Base-by-base conservation (phyloP, 1,139 yeast genomes). In the Nakaseomyces uthaithaninus region DNA sequence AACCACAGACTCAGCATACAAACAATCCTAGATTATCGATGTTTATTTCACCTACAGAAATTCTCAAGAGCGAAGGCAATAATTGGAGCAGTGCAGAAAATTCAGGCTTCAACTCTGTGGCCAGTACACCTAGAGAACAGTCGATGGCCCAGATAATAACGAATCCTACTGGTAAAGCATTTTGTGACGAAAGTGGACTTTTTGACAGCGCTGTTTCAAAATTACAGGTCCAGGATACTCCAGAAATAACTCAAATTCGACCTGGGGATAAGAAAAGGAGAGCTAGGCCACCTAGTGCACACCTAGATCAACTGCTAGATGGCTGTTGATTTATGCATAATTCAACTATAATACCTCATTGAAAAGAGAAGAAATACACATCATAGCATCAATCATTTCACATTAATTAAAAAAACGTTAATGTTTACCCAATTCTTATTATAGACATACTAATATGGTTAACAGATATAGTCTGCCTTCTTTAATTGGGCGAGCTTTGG, bases 1-100 rank as follows among this genome's bases (percentile, higher is more conserved):
- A 37, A 18, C 16, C 20, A 3, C 27, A 10, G 3, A 30, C 20
- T n/a, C 33, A 24, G 10, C n/a, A 25, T 4, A 22, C 39, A 11
- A 24, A 33, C 10, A 41, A 40, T 23, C 39, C 44, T 17, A 53
- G 64, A 43, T 45, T 47, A 15, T 62, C 65, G 1, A 42, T 63
- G 52, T 63, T 63, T 43, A 55, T 63, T n/a, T 63, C 66, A 0
- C 67, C 67, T 11, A 62, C 66, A 5, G 65, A 58, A 39, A 42
- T 62, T 38, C 39, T 62, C 15, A 40, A 41, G 27, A 37, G 37
- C 17, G 47, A 44, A 25, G 31, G 44, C 37, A 22, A 28, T 27
- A 39, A 36, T 25, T 24, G 37, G 17, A 41, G 37, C n/a, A 41
- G 36, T 16, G 17, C 27, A 7, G 34, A 20, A 11, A 40, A 37